Percentiles rank a stretch among this genome's conserved stretches.
Evolutionary conservation across 208 protist species (phyloP).

Genomic region (Leishmania arabica): DNA sequence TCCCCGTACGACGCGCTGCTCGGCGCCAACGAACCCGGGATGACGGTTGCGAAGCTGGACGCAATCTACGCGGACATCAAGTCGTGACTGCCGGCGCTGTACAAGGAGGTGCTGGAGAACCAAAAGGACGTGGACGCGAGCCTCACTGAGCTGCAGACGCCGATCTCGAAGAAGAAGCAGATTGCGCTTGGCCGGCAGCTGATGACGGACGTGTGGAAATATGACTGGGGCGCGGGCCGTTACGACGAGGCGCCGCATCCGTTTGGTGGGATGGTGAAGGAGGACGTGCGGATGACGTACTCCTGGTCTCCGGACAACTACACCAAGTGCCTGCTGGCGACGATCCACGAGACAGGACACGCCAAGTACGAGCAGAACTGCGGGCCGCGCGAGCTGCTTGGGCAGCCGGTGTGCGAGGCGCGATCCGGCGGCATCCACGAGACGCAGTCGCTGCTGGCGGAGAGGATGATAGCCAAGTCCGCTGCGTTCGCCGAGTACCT

Average conservation of each 20-base stretch:
- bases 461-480: no score
- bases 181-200: conserved; percentile 30
- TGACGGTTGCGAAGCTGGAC: conserved; percentile 49
- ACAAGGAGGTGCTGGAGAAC: conserved; percentile 46
- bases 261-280: conserved; percentile 66
- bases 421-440: conserved; percentile 83
- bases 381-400: conserved; percentile 44
- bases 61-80: conserved; percentile 57
- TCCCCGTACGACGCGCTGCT: conserved; percentile 61
- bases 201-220: conserved; percentile 57
- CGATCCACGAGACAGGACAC: conserved; percentile 54
- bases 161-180: conserved; percentile 49
- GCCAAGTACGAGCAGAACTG: conserved; percentile 30
- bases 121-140: conserved; percentile 29
- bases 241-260: conserved; percentile 77
- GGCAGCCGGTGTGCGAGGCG: conserved; percentile 55
- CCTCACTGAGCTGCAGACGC: conserved; percentile 3
- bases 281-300: conserved; percentile 83
- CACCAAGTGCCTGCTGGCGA: conserved; percentile 33
- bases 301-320: conserved; percentile 58
- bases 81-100: conserved; percentile 61
- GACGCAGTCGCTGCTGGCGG: conserved; percentile 49
- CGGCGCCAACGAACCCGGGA: conserved; percentile 66
- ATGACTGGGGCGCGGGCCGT: conserved; percentile 74
- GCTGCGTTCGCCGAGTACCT: neutral